Conservation (phyloP, 768 basidiomycete genomes). For the Lactarius indigo region DNA sequence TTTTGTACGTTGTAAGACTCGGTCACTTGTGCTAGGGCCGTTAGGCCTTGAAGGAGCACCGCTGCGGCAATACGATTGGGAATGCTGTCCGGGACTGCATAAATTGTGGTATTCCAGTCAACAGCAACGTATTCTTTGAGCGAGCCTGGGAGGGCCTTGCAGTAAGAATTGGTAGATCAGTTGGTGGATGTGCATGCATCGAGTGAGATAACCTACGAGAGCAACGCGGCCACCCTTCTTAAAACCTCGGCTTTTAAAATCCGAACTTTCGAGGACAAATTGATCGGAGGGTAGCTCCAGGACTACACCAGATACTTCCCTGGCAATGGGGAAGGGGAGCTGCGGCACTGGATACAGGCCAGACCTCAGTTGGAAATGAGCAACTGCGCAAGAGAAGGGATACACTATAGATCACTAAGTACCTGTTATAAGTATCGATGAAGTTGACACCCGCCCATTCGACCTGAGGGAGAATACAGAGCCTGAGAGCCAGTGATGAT, state of each 20-base stretch:
- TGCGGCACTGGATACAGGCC: constrained; percentile 59
- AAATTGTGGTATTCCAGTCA: constrained; percentile 53
- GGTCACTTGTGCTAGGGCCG: constrained; percentile 70
- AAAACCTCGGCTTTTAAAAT: constrained; percentile 62
- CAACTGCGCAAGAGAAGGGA: neutral
- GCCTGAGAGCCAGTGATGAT: neutral
- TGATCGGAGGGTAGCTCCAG: constrained; percentile 68
- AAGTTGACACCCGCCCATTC: constrained; percentile 85
- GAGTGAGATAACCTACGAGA: constrained; percentile 42
- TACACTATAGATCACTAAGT: constrained; percentile 28
- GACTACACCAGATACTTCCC: constrained; percentile 76
- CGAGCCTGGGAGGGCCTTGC: constrained; percentile 45
- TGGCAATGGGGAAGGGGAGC: constrained; percentile 69
- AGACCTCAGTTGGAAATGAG: constrained; percentile 30
- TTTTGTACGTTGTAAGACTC: constrained; percentile 84
- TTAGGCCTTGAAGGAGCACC: constrained; percentile 69
- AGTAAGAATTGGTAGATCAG: neutral
- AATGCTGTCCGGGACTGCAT: constrained; percentile 61
- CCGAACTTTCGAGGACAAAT: constrained; percentile 53
- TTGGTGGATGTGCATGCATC: neutral
- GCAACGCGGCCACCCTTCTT: constrained; percentile 70
- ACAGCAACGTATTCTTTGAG: constrained; percentile 73
- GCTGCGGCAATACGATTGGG: constrained; percentile 65
- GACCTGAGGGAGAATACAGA: constrained; percentile 38
- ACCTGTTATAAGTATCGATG: constrained; percentile 81